A percentile compares a stretch with the other conserved stretches of the same genome.
Conservation (phyloP, 2,329 filamentous ascomycete species). For the Pseudogymnoascus sp. region DNA sequence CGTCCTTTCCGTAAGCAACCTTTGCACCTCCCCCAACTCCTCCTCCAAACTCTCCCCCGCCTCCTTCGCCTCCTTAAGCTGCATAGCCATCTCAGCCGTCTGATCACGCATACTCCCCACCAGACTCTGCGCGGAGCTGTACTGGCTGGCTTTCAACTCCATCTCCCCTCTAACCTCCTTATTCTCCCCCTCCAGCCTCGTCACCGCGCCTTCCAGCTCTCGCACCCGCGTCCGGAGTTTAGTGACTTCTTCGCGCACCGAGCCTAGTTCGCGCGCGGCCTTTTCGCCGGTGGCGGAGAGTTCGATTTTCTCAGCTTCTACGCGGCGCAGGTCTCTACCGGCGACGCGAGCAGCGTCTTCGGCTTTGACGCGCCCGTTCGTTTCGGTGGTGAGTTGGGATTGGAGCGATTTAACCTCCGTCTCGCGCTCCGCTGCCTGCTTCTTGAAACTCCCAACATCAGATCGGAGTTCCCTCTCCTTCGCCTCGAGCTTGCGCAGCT, state of each 20-base stretch:
- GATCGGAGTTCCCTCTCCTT: conserved; percentile 72
- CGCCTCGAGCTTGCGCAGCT: conserved; percentile 69
- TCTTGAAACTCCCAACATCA: conserved; percentile 63
- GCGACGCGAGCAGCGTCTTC: conserved; percentile 72
- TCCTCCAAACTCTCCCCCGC: conserved; percentile 84
- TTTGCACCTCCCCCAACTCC: conserved; percentile 80
- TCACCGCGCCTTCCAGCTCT: conserved; percentile 66
- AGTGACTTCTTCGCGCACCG: conserved; percentile 64
- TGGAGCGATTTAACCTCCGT: conserved; percentile 68
- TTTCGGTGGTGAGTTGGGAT: conserved; percentile 70
- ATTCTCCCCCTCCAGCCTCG: conserved; percentile 60
- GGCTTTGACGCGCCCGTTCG: conserved; percentile 58
- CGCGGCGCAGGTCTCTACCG: conserved; percentile 67
- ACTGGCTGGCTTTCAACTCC: conserved; percentile 76
- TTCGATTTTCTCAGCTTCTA: conserved; percentile 73
- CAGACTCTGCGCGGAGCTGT: conserved; percentile 73
- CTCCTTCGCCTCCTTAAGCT: conserved; percentile 80
- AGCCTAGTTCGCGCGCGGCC: conserved; percentile 58
- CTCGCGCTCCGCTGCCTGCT: conserved; percentile 65
- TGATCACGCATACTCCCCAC: conserved; percentile 92
- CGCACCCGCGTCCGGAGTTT: conserved; percentile 53
- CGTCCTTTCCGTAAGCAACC: conserved; percentile 77
- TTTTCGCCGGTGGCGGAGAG: conserved; percentile 66
- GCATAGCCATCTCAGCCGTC: conserved; percentile 75
- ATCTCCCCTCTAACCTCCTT: conserved; percentile 66